Base-by-base conservation (phyloP, 352 stramenopile species). In the Pythium vanterpoolii region DNA sequence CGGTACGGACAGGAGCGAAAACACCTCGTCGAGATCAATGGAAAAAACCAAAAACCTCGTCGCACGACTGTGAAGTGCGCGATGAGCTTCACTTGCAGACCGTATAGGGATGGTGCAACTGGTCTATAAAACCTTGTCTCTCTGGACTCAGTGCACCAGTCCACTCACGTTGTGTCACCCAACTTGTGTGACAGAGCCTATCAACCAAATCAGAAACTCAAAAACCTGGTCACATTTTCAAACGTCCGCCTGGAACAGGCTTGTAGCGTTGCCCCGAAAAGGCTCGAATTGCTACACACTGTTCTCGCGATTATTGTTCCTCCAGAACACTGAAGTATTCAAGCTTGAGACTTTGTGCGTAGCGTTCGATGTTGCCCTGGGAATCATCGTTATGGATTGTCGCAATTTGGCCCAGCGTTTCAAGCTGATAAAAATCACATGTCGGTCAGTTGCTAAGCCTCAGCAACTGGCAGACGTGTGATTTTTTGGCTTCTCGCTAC, bases 11-110 rank as follows among this genome's bases (percentile, higher is more conserved):
- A 49, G 39, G 27, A 52, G 21, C 42, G 19, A 39, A 34, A 36
- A 56, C 51, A 58, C 51, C 51, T 50, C 38, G 30, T 23, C 3
- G 3, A 18, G 23, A 53, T 46, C 24, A 5, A 24, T 21, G n/a
- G 45, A 56, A 60, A 61, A 55, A 66, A 50, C 59, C 51, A 39
- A 61, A 61, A 66, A 66, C 59, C 59, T 66, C 14, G 38, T n/a
- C n/a, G n/a, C n/a, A n/a, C n/a, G 21, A n/a, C 7, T 0, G 10
- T 33, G 42, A 48, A 24, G 31, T 21, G 26, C 42, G 42, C 34
- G 33, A 44, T 34, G 44, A 26, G 26, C 11, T 21, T 21, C 18
- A 28, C 23, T 50, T 30, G 44, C 6, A 28, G 24, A 33, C 16
- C n/a, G 44, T 50, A 50, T 50, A 28, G 5, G 18, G 21, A 31